Evolutionary conservation across 2,329 filamentous ascomycete genomes (phyloP).

Genomic region (Penicillium polonicum): DNA sequence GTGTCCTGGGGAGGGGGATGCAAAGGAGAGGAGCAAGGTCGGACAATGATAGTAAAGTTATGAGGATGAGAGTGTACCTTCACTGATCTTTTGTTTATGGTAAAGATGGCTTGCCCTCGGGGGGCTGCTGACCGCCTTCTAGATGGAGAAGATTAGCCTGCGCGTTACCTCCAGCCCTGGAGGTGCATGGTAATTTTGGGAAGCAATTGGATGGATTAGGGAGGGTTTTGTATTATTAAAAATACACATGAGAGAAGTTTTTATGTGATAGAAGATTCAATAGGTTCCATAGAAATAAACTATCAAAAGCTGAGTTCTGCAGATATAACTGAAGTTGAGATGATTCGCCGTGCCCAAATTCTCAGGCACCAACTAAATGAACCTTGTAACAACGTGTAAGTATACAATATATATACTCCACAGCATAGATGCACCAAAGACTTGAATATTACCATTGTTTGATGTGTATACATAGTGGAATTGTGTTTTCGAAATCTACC

Average conservation of each 20-base stretch:
- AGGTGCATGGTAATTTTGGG: not conserved
- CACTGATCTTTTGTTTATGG: slow-evolving; percentile 27
- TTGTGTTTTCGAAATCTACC: not conserved
- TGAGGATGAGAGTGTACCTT: slow-evolving; percentile 14
- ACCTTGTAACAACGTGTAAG: not conserved
- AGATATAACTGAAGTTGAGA: not conserved
- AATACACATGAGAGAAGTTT: not conserved
- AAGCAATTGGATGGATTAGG: not conserved
- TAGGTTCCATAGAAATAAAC: not conserved
- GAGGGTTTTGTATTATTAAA: not conserved
- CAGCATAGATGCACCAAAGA: not conserved
- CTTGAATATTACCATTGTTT: not conserved
- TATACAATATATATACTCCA: not conserved
- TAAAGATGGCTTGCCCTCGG: slow-evolving; percentile 16
- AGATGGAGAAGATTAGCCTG: slow-evolving; percentile 2
- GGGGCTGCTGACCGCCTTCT: slow-evolving; percentile 20
- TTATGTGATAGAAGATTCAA: not conserved
- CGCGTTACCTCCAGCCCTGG: not conserved
- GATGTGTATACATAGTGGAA: not conserved
- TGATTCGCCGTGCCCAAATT: not conserved
- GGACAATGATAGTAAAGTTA: slow-evolving; percentile 13
- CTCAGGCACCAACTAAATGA: not conserved
- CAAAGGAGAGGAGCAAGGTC: slow-evolving; percentile 8
- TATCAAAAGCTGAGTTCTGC: not conserved
- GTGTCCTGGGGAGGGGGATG: not conserved